Conservation (phyloP, 1,284 basidiomycete species). For the Ustanciosporium gigantosporum region DNA sequence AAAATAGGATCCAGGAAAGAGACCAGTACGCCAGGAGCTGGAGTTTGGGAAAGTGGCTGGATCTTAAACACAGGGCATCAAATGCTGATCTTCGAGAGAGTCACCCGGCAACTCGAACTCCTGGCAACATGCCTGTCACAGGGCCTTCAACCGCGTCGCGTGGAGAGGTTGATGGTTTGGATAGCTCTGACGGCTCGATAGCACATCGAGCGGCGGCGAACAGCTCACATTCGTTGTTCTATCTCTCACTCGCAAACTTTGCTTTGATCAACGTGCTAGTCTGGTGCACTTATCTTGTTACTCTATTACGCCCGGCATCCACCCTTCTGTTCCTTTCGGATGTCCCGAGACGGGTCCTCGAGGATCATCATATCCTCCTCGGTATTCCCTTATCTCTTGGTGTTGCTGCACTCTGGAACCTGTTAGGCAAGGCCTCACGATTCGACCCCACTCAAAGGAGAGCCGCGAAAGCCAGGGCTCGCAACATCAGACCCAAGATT, state of each 20-base stretch:
- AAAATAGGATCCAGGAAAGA: slow-evolving; percentile 18
- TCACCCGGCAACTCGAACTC: too few species aligned
- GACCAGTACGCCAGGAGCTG: slow-evolving; percentile 37
- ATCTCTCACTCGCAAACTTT: neutral
- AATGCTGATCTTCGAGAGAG: too few species aligned
- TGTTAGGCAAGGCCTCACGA: too few species aligned
- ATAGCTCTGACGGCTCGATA: neutral
- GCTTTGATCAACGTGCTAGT: neutral
- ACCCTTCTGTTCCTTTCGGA: too few species aligned
- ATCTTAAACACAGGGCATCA: slow-evolving; percentile 19
- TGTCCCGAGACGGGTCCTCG: too few species aligned
- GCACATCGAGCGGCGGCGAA: neutral
- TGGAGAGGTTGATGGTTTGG: neutral
- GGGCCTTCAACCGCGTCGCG: neutral
- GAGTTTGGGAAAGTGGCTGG: slow-evolving; percentile 39
- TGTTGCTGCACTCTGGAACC: too few species aligned
- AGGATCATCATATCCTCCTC: too few species aligned
- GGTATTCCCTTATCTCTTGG: too few species aligned
- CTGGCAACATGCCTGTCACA: too few species aligned
- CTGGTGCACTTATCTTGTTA: neutral
- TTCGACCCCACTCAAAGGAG: neutral
- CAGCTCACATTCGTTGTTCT: neutral
- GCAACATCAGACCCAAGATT: neutral
- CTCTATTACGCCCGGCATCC: neutral
- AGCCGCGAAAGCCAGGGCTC: neutral